Evolutionary conservation across 768 basidiomycete species (phyloP), one percentile per base, ranked within the genome.

Genomic region (Naganishia randhawae): DNA sequence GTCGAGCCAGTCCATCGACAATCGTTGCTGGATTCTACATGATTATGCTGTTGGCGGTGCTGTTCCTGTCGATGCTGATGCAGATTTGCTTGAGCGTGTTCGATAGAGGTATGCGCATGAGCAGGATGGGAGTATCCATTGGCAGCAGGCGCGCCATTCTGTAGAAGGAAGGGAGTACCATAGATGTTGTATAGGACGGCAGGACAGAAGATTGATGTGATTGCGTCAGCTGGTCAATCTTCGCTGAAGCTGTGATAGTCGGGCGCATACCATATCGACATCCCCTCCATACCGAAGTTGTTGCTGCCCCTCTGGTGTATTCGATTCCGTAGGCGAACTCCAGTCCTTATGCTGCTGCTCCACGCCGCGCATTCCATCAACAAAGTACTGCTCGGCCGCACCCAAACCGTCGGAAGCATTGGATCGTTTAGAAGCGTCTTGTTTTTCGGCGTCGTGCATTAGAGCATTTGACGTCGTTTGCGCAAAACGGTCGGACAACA

Each of bases 211-310:
- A 29, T 29, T 8, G 37, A 29, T 41, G 22, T 22, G 39, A 25
- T n/a, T 41, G 37, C 57, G 57, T 61, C 57, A 61, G 57, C 57
- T 39, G 25, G 57, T 61, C 57, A 61, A 25, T 61, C 57, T 41
- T 39, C 35, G n/a, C 22, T 29, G 57, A 39, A 42, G n/a, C 25
- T 22, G 37, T 61, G 57, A 61, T 39, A 42, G 29, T 25, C 57
- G 57, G 14, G 57, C 57, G 57, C 57, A 41, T 61, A 61, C 57
- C 57, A 61, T 61, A 42, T 61, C 57, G 10, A 61, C 14, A 25
- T 61, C 57, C 6, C 57, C 57, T 2, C 35, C 32, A 4, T 13
- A 25, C 37, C 57, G 57, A 33, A 32, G 2, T n/a, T 29, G n/a
- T 39, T 41, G 37, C 32, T 61, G 57, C 22, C 37, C 57, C 9